Conservation (phyloP, 2,329 filamentous ascomycete genomes). For the Aureobasidium sp. region DNA sequence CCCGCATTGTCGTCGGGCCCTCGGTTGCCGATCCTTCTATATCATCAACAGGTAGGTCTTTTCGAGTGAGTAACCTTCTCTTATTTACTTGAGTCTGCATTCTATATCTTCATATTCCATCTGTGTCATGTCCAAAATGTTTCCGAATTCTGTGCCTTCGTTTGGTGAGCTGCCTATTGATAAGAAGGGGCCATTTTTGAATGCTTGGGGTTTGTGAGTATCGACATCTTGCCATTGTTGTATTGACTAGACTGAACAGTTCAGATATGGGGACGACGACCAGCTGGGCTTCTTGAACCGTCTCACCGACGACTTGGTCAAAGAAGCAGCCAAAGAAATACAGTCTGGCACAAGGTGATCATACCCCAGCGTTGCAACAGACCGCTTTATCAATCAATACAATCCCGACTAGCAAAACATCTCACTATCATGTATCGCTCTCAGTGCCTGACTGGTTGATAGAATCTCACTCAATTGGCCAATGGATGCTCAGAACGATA, state of each 20-base stretch:
- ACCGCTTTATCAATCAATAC: background rate
- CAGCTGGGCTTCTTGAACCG: constrained; percentile 55
- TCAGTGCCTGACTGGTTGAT: background rate
- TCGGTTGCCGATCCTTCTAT: constrained; percentile 3
- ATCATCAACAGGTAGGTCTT: background rate
- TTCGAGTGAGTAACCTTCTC: background rate
- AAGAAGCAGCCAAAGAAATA: constrained; percentile 40
- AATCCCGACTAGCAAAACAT: background rate
- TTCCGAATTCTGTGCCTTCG: constrained; percentile 30
- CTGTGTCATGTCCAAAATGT: background rate
- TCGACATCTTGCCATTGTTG: background rate
- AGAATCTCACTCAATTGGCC: constrained; percentile 55
- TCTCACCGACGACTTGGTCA: constrained; percentile 47
- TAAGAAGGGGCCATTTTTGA: constrained; percentile 38
- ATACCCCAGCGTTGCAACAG: background rate
- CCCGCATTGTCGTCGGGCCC: constrained; percentile 6
- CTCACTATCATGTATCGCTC: background rate
- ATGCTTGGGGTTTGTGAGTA: constrained; percentile 31
- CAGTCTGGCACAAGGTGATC: constrained; percentile 39
- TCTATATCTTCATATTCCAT: background rate
- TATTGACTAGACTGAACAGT: constrained; percentile 27
- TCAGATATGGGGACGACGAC: constrained; percentile 48
- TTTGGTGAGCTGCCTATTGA: constrained; percentile 43
- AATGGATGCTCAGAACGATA: constrained; percentile 45
- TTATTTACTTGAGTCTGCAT: background rate